Percentiles rank a stretch among this genome's conserved stretches.
phyloP scores from a whole-genome alignment of 2,329 filamentous ascomycete genomes.

The Cercospora sesami region DNA sequence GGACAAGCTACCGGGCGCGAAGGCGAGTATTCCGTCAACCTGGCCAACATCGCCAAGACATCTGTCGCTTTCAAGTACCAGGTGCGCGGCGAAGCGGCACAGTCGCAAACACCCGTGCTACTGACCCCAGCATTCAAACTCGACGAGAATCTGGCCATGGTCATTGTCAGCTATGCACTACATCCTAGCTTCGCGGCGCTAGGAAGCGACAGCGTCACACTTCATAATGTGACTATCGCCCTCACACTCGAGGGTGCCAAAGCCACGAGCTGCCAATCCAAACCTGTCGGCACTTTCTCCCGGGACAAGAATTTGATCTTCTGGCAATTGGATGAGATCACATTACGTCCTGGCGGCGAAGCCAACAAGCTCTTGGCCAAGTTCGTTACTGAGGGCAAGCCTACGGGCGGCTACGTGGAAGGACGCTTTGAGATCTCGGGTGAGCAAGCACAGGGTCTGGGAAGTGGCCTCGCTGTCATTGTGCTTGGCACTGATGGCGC shows the following conservation, averaged over 20 bases:
- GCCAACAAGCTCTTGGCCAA: constrained; percentile 79
- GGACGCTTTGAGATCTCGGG: constrained; percentile 73
- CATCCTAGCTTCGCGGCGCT: constrained; percentile 67
- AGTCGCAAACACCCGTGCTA: constrained; percentile 65
- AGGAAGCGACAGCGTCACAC: constrained; percentile 51
- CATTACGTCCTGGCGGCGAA: constrained; percentile 56
- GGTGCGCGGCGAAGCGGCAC: constrained; percentile 67
- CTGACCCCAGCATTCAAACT: constrained; percentile 79
- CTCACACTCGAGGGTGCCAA: constrained; percentile 67
- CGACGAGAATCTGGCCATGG: constrained; percentile 79
- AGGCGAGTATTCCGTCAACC: constrained; percentile 77
- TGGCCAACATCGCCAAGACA: constrained; percentile 67
- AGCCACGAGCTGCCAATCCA: constrained; percentile 70
- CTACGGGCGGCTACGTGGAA: constrained; percentile 75
- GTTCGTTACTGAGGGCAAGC: constrained; percentile 70
- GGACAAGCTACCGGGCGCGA: constrained; percentile 66
- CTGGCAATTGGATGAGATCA: constrained; percentile 78
- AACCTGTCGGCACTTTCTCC: constrained; percentile 75
- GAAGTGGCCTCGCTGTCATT: constrained; percentile 64
- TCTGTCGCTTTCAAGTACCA: constrained; percentile 91
- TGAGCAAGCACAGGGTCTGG: constrained; percentile 50
- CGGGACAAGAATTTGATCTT: constrained; percentile 75
- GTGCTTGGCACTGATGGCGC: constrained; percentile 49
- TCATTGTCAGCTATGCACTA: constrained; percentile 79
- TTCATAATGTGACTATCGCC: constrained; percentile 75